Base-by-base conservation (phyloP, 495 filamentous ascomycete species). In the Margaritispora aquatica region DNA sequence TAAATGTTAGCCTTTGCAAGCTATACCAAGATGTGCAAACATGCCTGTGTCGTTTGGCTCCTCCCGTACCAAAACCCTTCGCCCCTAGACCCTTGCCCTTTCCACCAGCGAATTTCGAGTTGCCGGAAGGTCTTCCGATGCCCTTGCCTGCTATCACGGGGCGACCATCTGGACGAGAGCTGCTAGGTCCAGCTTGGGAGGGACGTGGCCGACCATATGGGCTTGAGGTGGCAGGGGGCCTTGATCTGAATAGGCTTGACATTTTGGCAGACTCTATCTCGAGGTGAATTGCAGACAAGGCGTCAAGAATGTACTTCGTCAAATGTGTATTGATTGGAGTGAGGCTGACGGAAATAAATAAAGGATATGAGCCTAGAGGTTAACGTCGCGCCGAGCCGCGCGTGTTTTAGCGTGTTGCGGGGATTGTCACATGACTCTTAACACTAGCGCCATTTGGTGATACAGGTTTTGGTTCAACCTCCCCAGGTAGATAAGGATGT, bases 361-460 rank as follows among this genome's bases (percentile, higher is more conserved):
- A n/a, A n/a, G n/a, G n/a, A n/a, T n/a, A n/a, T n/a, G n/a, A n/a
- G n/a, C n/a, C n/a, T n/a, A n/a, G n/a, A n/a, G n/a, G n/a, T n/a
- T n/a, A n/a, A n/a, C 38, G 38, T 15, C 38, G 15, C 11, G 38
- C 38, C 38, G 38, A 44, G 38, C 38, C 38, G 38, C 11, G 38
- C 38, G 38, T 44, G 38, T 44, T 44, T 44, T 44, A 50, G 47
- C 47, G 47, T 17, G 47, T 50, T 50, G 47, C 47, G 47, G 47
- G 47, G 47, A 50, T 24, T 24, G 5, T 23, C 24, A 24, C 4
- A 24, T 26, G 23, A 22, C 20, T 11, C 47, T 50, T 23, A n/a
- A 24, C 4, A 8, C 26, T 8, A 23, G 3, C 13, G 5, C 7
- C 24, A 5, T 34, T 34, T 34, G 29, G 13, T 34, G n/a, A n/a